Evolutionary conservation across 768 basidiomycete species (phyloP), one percentile per base, ranked within the genome.

Genomic region (Suillus ampliporus): DNA sequence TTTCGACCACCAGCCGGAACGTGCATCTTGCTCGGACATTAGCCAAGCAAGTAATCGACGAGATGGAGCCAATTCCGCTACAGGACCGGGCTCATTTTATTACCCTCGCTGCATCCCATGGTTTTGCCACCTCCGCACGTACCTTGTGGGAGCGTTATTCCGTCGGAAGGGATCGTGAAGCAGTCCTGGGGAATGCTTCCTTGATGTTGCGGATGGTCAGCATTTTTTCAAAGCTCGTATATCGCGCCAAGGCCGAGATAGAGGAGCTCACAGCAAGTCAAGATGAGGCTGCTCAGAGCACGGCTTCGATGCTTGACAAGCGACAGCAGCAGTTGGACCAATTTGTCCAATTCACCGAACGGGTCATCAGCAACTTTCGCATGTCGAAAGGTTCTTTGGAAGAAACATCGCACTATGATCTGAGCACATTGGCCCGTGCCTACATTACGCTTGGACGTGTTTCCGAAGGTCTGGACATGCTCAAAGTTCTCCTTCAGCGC

Each of bases 341-440:
- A 53, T 61, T 61, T n/a, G 10, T 40, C 23, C 65, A 64, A 21
- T 88, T 89, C 67, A 77, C 80, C 23, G 70, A 78, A 52, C 78
- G 69, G 34, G 79, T 90, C 62, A 64, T 88, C 35, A 65, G 65
- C 17, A 76, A 76, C 46, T 91, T 80, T 73, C 74, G 68, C 35
- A 57, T 71, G 40, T 69, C 71, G 52, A 82, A 86, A 69, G 70
- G 77, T 35, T 86, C 89, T 9, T 67, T 89, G 54, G 64, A 72
- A 21, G 57, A 74, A 23, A 84, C 86, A 3, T 67, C 74, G 43
- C 89, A 87, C 73, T 75, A 69, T 54, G 76, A 78, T 57, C 69
- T 92, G 63, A 90, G 84, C 52, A 82, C 88, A 10, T 78, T 89
- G 40, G 88, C 89, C 2, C 82, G 89, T 61, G 86, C 83, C 23